These are phyloP conservation scores for Chytriomyces sp. DNA, from an alignment of 192 early-diverging fungal species.

Conservation along the genomic window DNA sequence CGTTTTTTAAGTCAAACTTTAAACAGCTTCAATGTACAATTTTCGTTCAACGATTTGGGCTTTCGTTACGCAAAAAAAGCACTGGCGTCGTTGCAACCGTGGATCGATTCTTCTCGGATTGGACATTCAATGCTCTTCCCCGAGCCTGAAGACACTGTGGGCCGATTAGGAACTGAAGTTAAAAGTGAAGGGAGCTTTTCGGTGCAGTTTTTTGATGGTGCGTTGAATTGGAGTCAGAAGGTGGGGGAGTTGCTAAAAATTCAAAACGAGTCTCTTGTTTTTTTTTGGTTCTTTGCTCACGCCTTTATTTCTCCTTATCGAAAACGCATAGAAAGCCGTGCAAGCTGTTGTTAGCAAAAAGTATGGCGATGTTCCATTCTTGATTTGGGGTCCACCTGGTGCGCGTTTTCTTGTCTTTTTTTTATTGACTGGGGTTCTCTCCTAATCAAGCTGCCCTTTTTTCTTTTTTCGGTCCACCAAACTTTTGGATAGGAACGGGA, in stretches of 20 bases:
- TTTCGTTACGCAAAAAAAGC: background rate
- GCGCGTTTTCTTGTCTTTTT: background rate
- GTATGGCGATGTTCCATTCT: slow-evolving; percentile 44
- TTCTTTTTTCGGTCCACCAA: too few relatives aligned
- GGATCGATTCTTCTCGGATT: background rate
- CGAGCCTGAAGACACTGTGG: slow-evolving; percentile 26
- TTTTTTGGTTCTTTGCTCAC: background rate
- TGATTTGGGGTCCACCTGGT: slow-evolving; percentile 41
- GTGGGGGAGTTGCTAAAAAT: background rate
- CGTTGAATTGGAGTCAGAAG: slow-evolving; percentile 35
- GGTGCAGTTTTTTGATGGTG: slow-evolving; percentile 23
- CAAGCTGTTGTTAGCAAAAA: slow-evolving; percentile 18
- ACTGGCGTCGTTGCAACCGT: background rate
- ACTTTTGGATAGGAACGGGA: slow-evolving; percentile 52
- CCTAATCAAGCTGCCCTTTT: too few relatives aligned
- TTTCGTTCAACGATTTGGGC: slow-evolving; percentile 3
- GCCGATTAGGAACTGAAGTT: slow-evolving; percentile 3
- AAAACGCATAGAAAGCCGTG: slow-evolving; percentile 31
- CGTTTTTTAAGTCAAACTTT: background rate
- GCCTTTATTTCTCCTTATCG: background rate
- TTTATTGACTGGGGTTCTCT: background rate
- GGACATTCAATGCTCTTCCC: slow-evolving; percentile 19
- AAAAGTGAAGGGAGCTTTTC: background rate
- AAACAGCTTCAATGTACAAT: slow-evolving; percentile 28
- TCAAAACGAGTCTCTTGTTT: background rate